Base-by-base conservation (phyloP, 495 filamentous ascomycete genomes). In the Friedmanniomyces endolithicus region DNA sequence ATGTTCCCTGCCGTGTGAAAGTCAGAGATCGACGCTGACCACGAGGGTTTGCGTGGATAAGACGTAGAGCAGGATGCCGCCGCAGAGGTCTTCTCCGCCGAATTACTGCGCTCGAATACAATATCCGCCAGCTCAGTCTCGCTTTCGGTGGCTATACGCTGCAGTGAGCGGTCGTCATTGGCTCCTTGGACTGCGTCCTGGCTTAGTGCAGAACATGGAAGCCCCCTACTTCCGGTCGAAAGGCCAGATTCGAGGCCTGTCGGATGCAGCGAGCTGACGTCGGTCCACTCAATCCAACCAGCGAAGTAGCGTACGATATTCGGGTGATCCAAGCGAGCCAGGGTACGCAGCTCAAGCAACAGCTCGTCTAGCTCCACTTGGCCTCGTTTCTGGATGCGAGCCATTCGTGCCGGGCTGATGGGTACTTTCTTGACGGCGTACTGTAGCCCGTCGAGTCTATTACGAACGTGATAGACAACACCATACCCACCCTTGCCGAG, bases 361-460 rank as follows among this genome's bases (percentile, higher is more conserved):
- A 74, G 40, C 20, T 52, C 52, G 11, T 68, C 65, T 44, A 71
- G 55, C 43, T 70, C 68, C 11, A 55, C 9, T 12, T 61, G 43
- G 12, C 64, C 63, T 9, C 55, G 14, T 12, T 58, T 45, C 31
- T 66, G 52, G 22, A 69, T 65, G 20, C 53, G 61, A 31, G 60
- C 56, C 4, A 68, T 16, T 1, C 60, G 56, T 16, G 50, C 43
- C 3, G 49, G 17, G 22, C 59, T 62, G 7, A 75, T 52, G 11
- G 62, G 59, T 31, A 75, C 68, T 39, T 70, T 66, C 53, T 75
- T 75, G 25, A 75, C 61, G 2, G 73, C 73, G 56, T 75, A 75
- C 33, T 64, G 53, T 1, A 52, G 51, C 0, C 60, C 53, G 52
- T 74, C 72, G 3, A 75, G 58, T 8, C 55, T 57, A 51, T 74